Percentiles rank a stretch among this genome's conserved stretches.
These are phyloP conservation scores for Filosporella fistucella DNA, from an alignment of 495 filamentous ascomycete species.

Conservation along the genomic window DNA sequence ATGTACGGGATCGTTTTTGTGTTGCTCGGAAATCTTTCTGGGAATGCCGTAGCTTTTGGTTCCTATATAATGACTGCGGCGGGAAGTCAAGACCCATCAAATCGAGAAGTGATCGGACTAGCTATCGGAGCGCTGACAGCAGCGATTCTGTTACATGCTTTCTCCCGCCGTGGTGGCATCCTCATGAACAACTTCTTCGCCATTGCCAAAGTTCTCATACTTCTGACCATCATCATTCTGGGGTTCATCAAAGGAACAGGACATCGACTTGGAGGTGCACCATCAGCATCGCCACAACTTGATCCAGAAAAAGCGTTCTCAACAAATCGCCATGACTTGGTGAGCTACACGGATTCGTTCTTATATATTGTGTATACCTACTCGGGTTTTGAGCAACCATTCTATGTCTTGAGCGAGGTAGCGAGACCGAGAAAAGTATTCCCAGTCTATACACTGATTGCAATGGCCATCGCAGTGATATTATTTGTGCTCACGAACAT, in stretches of 20 bases:
- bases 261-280: not conserved
- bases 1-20: conserved; percentile 45
- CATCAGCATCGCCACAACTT: conserved; percentile 2
- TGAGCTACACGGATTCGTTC: not conserved
- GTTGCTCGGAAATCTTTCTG: conserved; percentile 43
- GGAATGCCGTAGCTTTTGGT: conserved; percentile 42
- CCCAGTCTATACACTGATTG: conserved; percentile 12
- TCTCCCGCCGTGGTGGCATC: conserved; percentile 45
- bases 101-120: conserved; percentile 31
- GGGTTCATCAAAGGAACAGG: conserved; percentile 28
- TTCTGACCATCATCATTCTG: conserved; percentile 35
- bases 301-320: not conserved
- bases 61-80: conserved; percentile 28
- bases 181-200: conserved; percentile 46
- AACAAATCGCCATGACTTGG: not conserved
- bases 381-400: conserved; percentile 23
- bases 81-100: conserved; percentile 7
- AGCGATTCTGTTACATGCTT: conserved; percentile 41
- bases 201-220: conserved; percentile 40
- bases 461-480: conserved; percentile 8
- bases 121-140: conserved; percentile 35
- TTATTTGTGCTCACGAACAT: conserved; percentile 18
- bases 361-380: conserved; percentile 21
- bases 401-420: conserved; percentile 27
- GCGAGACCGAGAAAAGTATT: conserved; percentile 15